Evolutionary conservation across 225 moss, liverwort and hornwort species (phyloP).

Genomic region (Pseudoscleropodium purum): DNA sequence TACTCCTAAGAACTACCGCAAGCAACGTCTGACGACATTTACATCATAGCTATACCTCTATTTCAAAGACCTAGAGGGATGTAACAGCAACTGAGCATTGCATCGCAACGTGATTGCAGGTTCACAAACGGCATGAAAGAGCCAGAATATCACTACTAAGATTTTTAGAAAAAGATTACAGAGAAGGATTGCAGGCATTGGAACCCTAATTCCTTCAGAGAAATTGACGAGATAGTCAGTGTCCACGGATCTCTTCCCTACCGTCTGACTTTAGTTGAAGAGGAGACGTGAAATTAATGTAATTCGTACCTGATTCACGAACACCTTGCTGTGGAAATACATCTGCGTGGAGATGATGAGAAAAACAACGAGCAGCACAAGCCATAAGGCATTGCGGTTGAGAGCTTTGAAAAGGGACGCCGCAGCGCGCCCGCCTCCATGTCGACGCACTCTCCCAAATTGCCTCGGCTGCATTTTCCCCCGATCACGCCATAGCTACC

Average conservation of each 20-base stretch:
- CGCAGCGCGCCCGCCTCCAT: neutral
- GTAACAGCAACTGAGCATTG: neutral
- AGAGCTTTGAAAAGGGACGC: slow-evolving; percentile 26
- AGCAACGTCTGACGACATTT: neutral
- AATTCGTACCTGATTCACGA: slow-evolving; percentile 36
- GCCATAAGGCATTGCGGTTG: slow-evolving; percentile 51
- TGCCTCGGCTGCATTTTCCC: slow-evolving; percentile 40
- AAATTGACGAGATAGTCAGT: neutral
- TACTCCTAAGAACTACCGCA: neutral
- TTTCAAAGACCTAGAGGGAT: neutral
- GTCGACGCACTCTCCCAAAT: slow-evolving; percentile 26
- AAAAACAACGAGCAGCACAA: slow-evolving; percentile 36
- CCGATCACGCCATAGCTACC: slow-evolving; percentile 14
- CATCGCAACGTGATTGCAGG: neutral
- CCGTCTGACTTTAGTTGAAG: neutral
- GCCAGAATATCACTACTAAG: neutral
- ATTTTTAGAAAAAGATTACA: neutral
- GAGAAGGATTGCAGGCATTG: neutral
- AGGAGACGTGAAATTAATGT: neutral
- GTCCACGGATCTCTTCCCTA: neutral
- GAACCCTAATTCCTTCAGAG: slow-evolving; percentile 1
- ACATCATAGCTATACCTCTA: neutral
- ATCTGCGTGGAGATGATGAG: slow-evolving; percentile 47
- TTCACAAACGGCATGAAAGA: neutral
- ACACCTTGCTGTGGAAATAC: slow-evolving; percentile 48